These are phyloP conservation scores for Paraphaeosphaeria minitans DNA, from an alignment of 2,329 filamentous ascomycete genomes.

Conservation along the genomic window DNA sequence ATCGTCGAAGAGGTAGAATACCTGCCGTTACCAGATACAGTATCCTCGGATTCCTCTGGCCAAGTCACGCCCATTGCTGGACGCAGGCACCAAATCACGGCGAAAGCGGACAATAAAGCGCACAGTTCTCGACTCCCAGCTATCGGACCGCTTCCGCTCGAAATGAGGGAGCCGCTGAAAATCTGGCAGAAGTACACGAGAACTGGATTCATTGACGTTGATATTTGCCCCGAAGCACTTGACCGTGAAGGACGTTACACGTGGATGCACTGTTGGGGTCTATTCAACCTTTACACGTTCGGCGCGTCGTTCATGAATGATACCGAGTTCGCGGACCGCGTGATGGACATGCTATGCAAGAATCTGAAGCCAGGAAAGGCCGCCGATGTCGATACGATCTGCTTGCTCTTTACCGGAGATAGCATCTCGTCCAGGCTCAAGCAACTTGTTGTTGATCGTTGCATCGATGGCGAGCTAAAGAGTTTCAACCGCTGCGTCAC, in stretches of 20 bases:
- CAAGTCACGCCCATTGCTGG: neutral
- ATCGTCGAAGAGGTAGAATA: neutral
- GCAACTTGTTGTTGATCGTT: constrained; percentile 21
- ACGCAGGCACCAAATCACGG: neutral
- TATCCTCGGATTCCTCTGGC: neutral
- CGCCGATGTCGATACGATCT: constrained; percentile 20
- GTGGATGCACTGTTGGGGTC: constrained; percentile 19
- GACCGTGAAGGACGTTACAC: constrained; percentile 8
- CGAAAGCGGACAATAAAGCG: neutral
- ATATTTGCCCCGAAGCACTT: neutral
- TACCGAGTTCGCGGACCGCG: constrained; percentile 19
- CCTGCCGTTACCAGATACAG: neutral
- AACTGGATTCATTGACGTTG: neutral
- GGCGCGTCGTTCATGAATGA: constrained; percentile 14
- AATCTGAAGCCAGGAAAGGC: constrained; percentile 8
- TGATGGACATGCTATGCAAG: constrained; percentile 18
- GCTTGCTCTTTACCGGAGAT: constrained; percentile 16
- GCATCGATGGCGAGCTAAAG: constrained; percentile 6
- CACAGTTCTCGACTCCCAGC: neutral
- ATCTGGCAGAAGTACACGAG: neutral
- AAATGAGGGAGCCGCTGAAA: constrained; percentile 5
- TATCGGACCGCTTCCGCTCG: neutral
- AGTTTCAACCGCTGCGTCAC: neutral
- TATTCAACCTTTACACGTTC: constrained; percentile 25
- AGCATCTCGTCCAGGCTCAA: constrained; percentile 12